Base-by-base conservation (phyloP, 805 yeast genomes). In the Candida saitoana region DNA sequence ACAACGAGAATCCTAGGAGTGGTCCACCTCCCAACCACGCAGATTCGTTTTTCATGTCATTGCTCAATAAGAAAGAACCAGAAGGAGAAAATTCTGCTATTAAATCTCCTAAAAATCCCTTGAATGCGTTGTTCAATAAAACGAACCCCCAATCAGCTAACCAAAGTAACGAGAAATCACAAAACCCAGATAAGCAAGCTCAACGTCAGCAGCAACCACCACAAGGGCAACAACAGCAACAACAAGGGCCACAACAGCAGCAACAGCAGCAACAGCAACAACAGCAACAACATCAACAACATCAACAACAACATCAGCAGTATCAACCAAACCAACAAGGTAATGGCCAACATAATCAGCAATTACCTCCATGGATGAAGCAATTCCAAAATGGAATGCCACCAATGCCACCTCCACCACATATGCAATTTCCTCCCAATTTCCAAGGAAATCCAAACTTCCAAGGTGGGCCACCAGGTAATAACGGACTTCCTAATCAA, bases 11-110 rank as follows among this genome's bases (percentile, higher is more conserved):
- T 11, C 25, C 38, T 3, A 14, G 9, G 14, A 29, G 32, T 6
- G 16, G 32, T 14, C 30, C 15, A 20, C 38, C 38, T 41, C 18
- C 48, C 35, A 31, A 48, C 14, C 44, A 55, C n/a, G 63, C 66
- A 48, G 77, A 74, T 44, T 54, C 67, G 12, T 76, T 76, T 46
- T 73, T 76, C 50, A 63, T 70, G 60, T 68, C 79, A 4, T 56
- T 76, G 41, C 54, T 76, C 47, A 62, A 67, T 32, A 73, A 70
- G 45, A 54, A 60, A 20, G 50, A 49, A 27, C 34, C 45, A 19
- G 35, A 31, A 14, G 30, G 19, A 6, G 38, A 24, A 16, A 12
- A 36, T 1, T 34, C 35, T 22, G 18, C 11, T 18, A 5, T 30
- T 3, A 19, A 24, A 9, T 31, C 31, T 15, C 18, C 41, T 8